These are phyloP conservation scores for Mariannaea sp. DNA, from an alignment of 2,329 filamentous ascomycete genomes.

Conservation along the genomic window DNA sequence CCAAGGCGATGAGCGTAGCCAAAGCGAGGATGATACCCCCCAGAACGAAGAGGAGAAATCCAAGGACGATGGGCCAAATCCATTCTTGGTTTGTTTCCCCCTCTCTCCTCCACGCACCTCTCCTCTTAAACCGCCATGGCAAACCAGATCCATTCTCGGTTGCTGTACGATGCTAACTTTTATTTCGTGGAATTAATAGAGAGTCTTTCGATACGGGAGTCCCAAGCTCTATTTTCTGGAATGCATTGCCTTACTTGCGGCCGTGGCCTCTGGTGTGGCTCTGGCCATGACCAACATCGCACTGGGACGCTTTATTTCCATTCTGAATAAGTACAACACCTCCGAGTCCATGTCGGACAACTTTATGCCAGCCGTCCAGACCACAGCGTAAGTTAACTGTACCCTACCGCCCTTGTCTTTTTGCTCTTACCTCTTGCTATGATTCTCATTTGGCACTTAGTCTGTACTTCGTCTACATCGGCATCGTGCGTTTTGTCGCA, in stretches of 20 bases:
- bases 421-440: too few species aligned
- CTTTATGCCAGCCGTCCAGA: slow-evolving; percentile 27
- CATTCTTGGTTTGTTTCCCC: not conserved
- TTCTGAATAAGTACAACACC: slow-evolving; percentile 27
- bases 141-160: not conserved
- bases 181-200: slow-evolving; percentile 15
- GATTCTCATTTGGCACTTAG: not conserved
- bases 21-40: not conserved
- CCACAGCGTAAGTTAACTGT: slow-evolving; percentile 6
- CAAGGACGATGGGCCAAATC: not conserved
- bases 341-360: slow-evolving; percentile 16
- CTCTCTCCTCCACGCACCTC: too few species aligned
- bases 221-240: slow-evolving; percentile 33
- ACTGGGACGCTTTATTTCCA: slow-evolving; percentile 36
- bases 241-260: slow-evolving; percentile 30
- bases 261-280: slow-evolving; percentile 35
- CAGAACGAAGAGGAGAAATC: not conserved
- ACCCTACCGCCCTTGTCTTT: too few species aligned
- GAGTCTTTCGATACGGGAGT: slow-evolving; percentile 34
- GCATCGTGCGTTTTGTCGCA: slow-evolving; percentile 49
- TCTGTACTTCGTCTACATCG: slow-evolving; percentile 46
- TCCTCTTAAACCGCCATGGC: too few species aligned
- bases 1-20: not conserved
- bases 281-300: slow-evolving; percentile 39
- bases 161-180: not conserved